Evolutionary conservation across 2,329 filamentous ascomycete genomes (phyloP), one percentile per base, ranked within the genome.

Genomic region (Beauveria sp.): DNA sequence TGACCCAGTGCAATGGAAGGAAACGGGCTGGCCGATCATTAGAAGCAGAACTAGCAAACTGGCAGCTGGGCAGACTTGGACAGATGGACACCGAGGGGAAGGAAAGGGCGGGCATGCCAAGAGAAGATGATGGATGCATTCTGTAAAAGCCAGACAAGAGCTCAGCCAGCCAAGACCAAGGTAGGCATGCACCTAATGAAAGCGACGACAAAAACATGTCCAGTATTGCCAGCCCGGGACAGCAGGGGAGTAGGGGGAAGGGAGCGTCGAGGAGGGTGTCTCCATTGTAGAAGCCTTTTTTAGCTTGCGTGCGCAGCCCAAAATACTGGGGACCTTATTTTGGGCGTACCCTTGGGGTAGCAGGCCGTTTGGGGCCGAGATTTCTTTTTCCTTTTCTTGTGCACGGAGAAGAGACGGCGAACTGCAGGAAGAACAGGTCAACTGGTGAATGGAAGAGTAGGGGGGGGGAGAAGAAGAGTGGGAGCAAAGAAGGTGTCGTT

Each of bases 281-380:
- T 43, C 55, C 44, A 50, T 8, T 58, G 34, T 56, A 58, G 28
- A 47, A 41, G 44, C 28, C 55, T 43, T 58, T 50, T 41, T 50
- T 41, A 57, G 55, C 55, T 37, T 26, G 55, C 44, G 40, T 58
- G 55, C 55, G 55, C 55, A 58, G 55, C 55, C 55, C 55, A 16
- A 51, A 58, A 51, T 4, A 58, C 30, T 58, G 48, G 56, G 37
- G 5, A 14, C 5, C 22, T 46, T 37, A 9, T 46, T 46, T 52
- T 51, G 14, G n/a, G n/a, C 34, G 52, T 59, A 59, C 55, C 56
- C 37, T 53, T 59, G 24, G 56, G 47, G 56, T 59, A 59, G 56
- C 40, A 53, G 47, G 34, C 55, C 46, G 55, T 58, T 58, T 50
- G 44, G 44, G 46, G 55, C 30, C 55, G 46, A 50, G 16, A 18